Percentiles rank a stretch among this genome's conserved stretches.
Conservation (phyloP, 768 basidiomycete genomes). For the Mycena amicta region DNA sequence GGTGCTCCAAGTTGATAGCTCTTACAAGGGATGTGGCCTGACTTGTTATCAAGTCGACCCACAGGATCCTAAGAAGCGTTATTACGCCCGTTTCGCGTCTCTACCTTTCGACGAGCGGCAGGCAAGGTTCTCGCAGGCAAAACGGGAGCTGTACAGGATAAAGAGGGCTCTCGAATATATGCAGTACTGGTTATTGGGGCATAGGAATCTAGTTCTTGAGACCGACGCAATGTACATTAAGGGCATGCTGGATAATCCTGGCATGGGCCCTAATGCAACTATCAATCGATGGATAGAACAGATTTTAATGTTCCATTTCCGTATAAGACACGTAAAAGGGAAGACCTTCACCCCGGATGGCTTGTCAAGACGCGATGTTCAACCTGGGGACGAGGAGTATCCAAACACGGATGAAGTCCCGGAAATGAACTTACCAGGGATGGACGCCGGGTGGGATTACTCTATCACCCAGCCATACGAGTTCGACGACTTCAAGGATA, state of each 20-base stretch:
- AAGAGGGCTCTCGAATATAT: constrained; percentile 23
- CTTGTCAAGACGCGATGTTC: constrained; percentile 25
- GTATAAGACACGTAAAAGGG: constrained; percentile 30
- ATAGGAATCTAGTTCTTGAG: constrained; percentile 25
- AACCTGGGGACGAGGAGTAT: constrained; percentile 17
- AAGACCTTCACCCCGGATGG: constrained; percentile 32
- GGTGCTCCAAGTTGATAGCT: constrained; percentile 41
- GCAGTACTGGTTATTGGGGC: constrained; percentile 24
- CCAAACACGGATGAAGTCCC: not conserved
- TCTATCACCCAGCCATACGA: constrained; percentile 1
- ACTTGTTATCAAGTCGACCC: constrained; percentile 37
- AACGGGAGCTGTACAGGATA: constrained; percentile 42
- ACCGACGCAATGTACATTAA: constrained; percentile 27
- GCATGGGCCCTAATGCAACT: constrained; percentile 33
- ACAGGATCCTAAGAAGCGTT: constrained; percentile 19
- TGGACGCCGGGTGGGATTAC: constrained; percentile 2
- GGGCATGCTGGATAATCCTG: constrained; percentile 36
- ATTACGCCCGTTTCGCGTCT: constrained; percentile 37
- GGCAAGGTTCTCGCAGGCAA: constrained; percentile 39
- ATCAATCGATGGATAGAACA: constrained; percentile 40
- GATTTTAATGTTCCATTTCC: constrained; percentile 36
- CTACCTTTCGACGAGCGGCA: constrained; percentile 40
- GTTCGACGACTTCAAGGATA: constrained; percentile 8
- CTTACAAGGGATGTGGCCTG: constrained; percentile 35
- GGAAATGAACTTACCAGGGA: not conserved